Evolutionary conservation across 495 filamentous ascomycete species (phyloP).

Genomic region (Penicillium longicatenatum): DNA sequence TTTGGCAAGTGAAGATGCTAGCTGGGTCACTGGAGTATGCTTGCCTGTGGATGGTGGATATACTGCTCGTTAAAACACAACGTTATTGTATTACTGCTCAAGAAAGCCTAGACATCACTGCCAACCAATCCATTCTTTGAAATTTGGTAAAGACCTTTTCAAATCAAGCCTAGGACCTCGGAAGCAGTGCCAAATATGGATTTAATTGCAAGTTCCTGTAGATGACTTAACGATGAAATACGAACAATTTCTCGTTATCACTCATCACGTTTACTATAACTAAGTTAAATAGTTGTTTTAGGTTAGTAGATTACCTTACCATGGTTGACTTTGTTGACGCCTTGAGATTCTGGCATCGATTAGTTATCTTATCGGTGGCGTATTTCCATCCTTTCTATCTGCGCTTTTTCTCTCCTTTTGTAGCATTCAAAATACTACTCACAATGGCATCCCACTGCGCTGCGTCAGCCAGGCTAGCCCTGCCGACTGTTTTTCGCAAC

Average conservation of each 20-base stretch:
- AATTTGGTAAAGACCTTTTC: no score
- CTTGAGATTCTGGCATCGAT: not conserved
- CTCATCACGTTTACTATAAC: no score
- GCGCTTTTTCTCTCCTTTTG: conserved; percentile 3
- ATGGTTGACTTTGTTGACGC: not conserved
- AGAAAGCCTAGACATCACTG: no score
- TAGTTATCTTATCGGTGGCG: conserved; percentile 3
- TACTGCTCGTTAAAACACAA: conserved; percentile 21
- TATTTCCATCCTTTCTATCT: not conserved
- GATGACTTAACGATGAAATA: no score
- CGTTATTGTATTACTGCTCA: no score
- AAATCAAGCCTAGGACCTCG: no score
- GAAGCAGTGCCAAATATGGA: no score
- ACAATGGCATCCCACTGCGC: conserved; percentile 20
- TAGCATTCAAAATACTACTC: not conserved
- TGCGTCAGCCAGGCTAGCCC: conserved; percentile 25
- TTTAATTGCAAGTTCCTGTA: no score
- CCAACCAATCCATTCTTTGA: no score
- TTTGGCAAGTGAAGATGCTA: conserved; percentile 51
- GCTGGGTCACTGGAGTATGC: conserved; percentile 47
- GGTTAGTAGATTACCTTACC: no score
- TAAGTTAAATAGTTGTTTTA: no score
- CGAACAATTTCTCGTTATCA: no score
- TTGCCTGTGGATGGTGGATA: conserved; percentile 56
- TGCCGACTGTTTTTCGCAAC: conserved; percentile 26